Base-by-base conservation (phyloP, 177 flowering plant species). In the Vitis hybrid region DNA sequence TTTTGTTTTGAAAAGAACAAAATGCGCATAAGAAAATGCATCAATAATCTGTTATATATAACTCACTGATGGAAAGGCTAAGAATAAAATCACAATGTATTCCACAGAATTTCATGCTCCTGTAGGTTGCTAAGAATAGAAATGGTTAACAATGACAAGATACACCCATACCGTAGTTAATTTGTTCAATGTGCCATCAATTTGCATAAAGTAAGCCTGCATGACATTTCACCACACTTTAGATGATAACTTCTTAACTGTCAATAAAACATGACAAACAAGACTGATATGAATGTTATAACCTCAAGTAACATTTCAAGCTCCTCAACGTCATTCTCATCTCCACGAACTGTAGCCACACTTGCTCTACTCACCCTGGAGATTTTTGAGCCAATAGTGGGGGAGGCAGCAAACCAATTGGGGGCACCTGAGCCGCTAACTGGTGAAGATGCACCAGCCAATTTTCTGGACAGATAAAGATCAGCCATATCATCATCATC, bases 401-500 rank as follows among this genome's bases (percentile, higher is more conserved):
- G 97, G 53, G 99, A 95, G 20, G 84, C 83, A 80, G 94, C 84
- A 71, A 69, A 86, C 94, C 95, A 90, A 83, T 83, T 90, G 59
- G 90, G 85, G 64, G 80, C 86, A 68, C 87, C 95, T 38, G 90
- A 87, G 44, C 86, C 92, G 83, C 97, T 89, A 55, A 84, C 84
- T 63, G 97, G 94, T 54, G 99, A 88, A 72, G 91, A 82, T 72
- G 90, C 76, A 51, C 86, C 83, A 64, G 84, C 86, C 71, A 88
- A 65, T 75, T 94, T 95, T 77, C 98, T 84, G 54, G 99, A 86
- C 79, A 94, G 79, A 81, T 94, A 94, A 57, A 95, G 95, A 69
- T 92, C 98, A 31, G 95, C 95, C 97, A 94, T 94, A 74, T 95
- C 97, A 81, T 95, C 98, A 62, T 95, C 99, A 65, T 94, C 98